Evolutionary conservation across 495 filamentous ascomycete genomes (phyloP).

Genomic region (Penicillium mononematosum): DNA sequence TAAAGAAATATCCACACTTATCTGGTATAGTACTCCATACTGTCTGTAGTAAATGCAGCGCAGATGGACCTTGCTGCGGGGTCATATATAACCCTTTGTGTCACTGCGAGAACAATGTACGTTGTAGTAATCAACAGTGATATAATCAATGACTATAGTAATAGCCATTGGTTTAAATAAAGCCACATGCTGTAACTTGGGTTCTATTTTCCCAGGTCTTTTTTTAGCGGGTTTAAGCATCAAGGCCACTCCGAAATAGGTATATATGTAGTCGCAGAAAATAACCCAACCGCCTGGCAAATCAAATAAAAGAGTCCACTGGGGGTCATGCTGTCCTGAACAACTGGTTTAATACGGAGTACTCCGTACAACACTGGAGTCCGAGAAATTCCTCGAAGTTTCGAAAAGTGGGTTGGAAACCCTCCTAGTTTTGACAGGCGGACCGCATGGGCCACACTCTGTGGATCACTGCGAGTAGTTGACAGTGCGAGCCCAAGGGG

Average conservation of each 20-base stretch:
- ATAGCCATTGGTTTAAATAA: background rate
- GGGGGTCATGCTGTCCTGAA: background rate
- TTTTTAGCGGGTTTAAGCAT: background rate
- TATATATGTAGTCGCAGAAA: background rate
- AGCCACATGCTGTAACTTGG: background rate
- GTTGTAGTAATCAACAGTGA: background rate
- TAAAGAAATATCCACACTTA: background rate
- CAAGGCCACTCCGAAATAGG: background rate
- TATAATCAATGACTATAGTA: background rate
- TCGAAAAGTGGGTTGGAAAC: background rate
- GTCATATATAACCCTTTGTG: background rate
- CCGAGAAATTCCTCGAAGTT: background rate
- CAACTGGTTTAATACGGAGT: too few species aligned
- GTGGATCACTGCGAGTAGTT: background rate
- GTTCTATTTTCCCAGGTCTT: background rate
- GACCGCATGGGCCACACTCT: slow-evolving; percentile 12
- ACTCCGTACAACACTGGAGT: background rate
- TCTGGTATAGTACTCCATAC: background rate
- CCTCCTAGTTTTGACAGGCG: background rate
- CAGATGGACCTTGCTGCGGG: too few species aligned
- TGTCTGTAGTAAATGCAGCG: background rate
- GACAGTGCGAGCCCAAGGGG: background rate
- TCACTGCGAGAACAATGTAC: background rate
- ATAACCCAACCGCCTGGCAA: background rate
- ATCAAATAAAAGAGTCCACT: background rate